Percentiles rank a stretch among this genome's conserved stretches.
Evolutionary conservation across 164 flowering plant genomes (phyloP).

Genomic region (Dillenia suffruticosa): DNA sequence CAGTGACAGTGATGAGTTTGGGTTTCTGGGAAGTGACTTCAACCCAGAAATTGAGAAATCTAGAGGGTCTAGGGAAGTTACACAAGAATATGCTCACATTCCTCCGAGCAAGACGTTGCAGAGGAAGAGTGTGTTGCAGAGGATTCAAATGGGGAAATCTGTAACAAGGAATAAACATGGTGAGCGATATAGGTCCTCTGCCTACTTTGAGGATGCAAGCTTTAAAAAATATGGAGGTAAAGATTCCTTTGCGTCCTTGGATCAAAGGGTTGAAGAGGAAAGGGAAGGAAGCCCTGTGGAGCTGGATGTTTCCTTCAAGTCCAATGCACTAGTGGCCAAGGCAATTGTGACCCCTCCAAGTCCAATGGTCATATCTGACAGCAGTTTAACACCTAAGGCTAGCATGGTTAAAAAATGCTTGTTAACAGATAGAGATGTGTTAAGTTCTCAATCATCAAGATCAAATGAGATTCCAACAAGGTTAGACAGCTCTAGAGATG

Average conservation of each 20-base stretch:
- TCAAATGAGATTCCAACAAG: background rate
- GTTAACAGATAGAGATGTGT: background rate
- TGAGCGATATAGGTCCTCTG: constrained; percentile 14
- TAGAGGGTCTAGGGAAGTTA: constrained; percentile 20
- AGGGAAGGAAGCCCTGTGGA: constrained; percentile 58
- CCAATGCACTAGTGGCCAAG: constrained; percentile 73
- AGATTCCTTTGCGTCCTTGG: constrained; percentile 15
- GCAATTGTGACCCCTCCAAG: constrained; percentile 38
- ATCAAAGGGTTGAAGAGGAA: constrained; percentile 19
- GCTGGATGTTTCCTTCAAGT: constrained; percentile 78
- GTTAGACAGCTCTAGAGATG: background rate
- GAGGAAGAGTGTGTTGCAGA: constrained; percentile 59
- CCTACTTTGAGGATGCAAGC: constrained; percentile 15
- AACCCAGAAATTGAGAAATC: constrained; percentile 1
- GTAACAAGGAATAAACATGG: constrained; percentile 25
- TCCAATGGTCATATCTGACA: constrained; percentile 19
- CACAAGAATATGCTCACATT: constrained; percentile 21
- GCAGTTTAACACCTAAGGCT: constrained; percentile 15
- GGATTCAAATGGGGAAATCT: constrained; percentile 48
- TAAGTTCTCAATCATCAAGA: background rate
- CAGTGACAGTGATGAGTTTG: constrained; percentile 11
- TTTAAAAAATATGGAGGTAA: constrained; percentile 27
- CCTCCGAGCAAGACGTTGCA: constrained; percentile 35
- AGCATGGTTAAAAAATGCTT: constrained; percentile 24
- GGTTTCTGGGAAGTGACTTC: constrained; percentile 10